Percentiles rank a stretch among this genome's conserved stretches.
Conservation (phyloP, 106 monocot genomes). For the Agapanthus africanus region DNA sequence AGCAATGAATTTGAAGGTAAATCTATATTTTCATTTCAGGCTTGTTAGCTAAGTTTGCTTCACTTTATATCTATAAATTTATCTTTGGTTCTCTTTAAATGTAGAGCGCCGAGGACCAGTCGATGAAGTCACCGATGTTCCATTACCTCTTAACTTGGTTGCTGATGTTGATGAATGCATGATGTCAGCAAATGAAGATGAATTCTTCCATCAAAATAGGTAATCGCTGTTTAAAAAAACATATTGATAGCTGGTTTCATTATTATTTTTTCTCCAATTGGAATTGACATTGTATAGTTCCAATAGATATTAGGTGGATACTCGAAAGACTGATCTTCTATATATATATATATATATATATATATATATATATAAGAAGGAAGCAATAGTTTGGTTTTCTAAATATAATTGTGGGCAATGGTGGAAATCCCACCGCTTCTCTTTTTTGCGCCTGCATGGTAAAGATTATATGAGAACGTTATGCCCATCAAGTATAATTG, state of each 20-base stretch:
- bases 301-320: no score
- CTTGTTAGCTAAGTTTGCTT: background rate
- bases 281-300: no score
- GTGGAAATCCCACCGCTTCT: no score
- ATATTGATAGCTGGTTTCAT: background rate
- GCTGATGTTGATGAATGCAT: conserved; percentile 4
- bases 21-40: no score
- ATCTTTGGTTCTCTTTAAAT: background rate
- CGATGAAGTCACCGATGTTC: background rate
- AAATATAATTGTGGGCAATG: no score
- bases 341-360: no score
- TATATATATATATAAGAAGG: no score
- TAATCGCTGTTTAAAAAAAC: background rate
- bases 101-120: background rate
- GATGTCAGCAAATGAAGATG: conserved; percentile 4
- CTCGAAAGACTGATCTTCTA: no score
- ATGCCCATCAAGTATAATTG: no score
- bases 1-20: conserved; percentile 48
- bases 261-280: background rate
- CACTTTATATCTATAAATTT: background rate
- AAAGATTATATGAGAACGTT: no score
- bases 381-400: no score
- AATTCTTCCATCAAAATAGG: conserved; percentile 1
- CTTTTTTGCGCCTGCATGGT: no score
- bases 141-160: background rate